These are phyloP conservation scores for Sporopachydermia quercuum DNA, from an alignment of 805 yeast genomes.

Conservation along the genomic window DNA sequence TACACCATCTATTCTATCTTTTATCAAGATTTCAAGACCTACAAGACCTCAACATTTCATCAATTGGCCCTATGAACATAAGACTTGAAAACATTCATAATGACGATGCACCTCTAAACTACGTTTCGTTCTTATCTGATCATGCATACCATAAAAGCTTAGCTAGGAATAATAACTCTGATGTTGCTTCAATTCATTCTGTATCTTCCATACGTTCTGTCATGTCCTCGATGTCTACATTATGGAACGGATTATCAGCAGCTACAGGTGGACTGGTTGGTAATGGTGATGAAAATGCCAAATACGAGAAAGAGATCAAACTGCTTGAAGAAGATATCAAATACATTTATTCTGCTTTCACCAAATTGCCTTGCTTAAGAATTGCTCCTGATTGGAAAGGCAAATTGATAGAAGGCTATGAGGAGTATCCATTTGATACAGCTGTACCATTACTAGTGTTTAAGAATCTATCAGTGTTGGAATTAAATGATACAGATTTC, in stretches of 20 bases:
- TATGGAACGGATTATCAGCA: slow-evolving; percentile 20
- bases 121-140: slow-evolving; percentile 46
- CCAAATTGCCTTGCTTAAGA: slow-evolving; percentile 49
- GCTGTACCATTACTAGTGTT: slow-evolving; percentile 49
- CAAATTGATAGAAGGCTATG: slow-evolving; percentile 42
- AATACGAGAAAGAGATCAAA: slow-evolving; percentile 31
- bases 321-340: slow-evolving; percentile 26
- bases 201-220: slow-evolving; percentile 15
- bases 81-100: slow-evolving; percentile 41
- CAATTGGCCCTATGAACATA: slow-evolving; percentile 49
- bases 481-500: slow-evolving; percentile 44
- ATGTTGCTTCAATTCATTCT: slow-evolving; percentile 13
- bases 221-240: slow-evolving; percentile 29
- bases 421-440: slow-evolving; percentile 59
- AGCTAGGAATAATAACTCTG: slow-evolving; percentile 8
- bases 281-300: slow-evolving; percentile 13
- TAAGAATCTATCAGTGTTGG: slow-evolving; percentile 47
- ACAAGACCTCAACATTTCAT: slow-evolving; percentile 16
- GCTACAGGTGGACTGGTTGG: slow-evolving; percentile 9
- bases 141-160: slow-evolving; percentile 25
- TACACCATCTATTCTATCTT: slow-evolving; percentile 49
- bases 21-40: slow-evolving; percentile 39
- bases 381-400: slow-evolving; percentile 46
- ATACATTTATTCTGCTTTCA: slow-evolving; percentile 46
- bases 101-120: slow-evolving; percentile 31